phyloP scores from a whole-genome alignment of 768 basidiomycete species.

The Boletales sp. region DNA sequence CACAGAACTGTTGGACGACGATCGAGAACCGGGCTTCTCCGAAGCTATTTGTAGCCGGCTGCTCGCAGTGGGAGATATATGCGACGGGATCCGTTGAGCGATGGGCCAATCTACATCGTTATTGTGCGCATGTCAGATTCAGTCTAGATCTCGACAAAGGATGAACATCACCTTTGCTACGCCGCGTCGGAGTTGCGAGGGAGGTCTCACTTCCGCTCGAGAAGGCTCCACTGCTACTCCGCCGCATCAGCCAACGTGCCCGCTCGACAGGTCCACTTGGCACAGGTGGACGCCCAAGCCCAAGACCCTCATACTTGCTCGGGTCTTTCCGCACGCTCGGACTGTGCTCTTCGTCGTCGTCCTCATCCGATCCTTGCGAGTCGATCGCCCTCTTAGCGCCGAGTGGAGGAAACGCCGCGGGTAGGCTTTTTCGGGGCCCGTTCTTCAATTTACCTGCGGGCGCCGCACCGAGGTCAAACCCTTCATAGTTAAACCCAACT shows the following conservation, averaged over 20 bases:
- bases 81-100: constrained; percentile 46
- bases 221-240: constrained; percentile 80
- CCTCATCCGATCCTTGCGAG: constrained; percentile 51
- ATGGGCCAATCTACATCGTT: constrained; percentile 49
- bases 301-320: constrained; percentile 59
- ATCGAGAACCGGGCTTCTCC: constrained; percentile 54
- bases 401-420: constrained; percentile 61
- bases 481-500: constrained; percentile 50
- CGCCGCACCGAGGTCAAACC: constrained; percentile 33
- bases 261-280: constrained; percentile 36
- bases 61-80: constrained; percentile 46
- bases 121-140: constrained; percentile 1
- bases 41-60: constrained; percentile 33
- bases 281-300: constrained; percentile 54
- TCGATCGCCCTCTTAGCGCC: constrained; percentile 26
- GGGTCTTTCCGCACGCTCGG: constrained; percentile 53
- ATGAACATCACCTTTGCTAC: constrained; percentile 44
- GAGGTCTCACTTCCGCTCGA: constrained; percentile 71
- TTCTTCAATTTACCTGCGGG: constrained; percentile 41
- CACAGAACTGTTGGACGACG: constrained; percentile 50
- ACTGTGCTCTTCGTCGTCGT: constrained; percentile 61
- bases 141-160: constrained; percentile 22
- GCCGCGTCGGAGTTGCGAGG: constrained; percentile 60
- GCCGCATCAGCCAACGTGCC: constrained; percentile 63
- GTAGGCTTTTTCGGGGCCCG: constrained; percentile 68